These are phyloP conservation scores for Ceratocystis papillata DNA, from an alignment of 2,329 filamentous ascomycete genomes.

Conservation along the genomic window DNA sequence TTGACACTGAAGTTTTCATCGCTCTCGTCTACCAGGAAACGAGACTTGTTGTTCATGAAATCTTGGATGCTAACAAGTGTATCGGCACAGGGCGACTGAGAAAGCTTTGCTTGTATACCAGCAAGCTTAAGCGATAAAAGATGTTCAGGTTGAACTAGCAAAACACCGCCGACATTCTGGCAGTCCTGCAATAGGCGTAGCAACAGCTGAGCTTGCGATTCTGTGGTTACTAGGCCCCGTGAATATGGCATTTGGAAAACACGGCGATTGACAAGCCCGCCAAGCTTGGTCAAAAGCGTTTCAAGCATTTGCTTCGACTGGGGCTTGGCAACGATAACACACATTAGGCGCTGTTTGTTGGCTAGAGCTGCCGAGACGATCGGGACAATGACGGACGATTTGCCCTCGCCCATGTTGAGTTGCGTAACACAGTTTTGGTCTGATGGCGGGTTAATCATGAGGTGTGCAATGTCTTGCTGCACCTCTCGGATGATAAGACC, in stretches of 20 bases:
- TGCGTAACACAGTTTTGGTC: slow-evolving; percentile 47
- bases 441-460: slow-evolving; percentile 41
- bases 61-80: slow-evolving; percentile 35
- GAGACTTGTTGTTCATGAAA: slow-evolving; percentile 36
- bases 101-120: slow-evolving; percentile 38
- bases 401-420: slow-evolving; percentile 62
- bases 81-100: neutral
- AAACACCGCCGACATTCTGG: slow-evolving; percentile 40
- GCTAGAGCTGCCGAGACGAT: slow-evolving; percentile 48
- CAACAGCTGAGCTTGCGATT: slow-evolving; percentile 31
- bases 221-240: slow-evolving; percentile 31
- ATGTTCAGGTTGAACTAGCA: slow-evolving; percentile 54
- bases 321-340: slow-evolving; percentile 51
- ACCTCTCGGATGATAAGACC: slow-evolving; percentile 49
- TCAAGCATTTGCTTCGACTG: slow-evolving; percentile 51
- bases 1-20: slow-evolving; percentile 52
- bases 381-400: slow-evolving; percentile 58
- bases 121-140: slow-evolving; percentile 53
- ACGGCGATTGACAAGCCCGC: slow-evolving; percentile 44
- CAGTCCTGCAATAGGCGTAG: slow-evolving; percentile 37
- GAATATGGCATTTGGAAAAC: slow-evolving; percentile 52
- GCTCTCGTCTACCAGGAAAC: slow-evolving; percentile 54
- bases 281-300: slow-evolving; percentile 44
- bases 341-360: slow-evolving; percentile 40
- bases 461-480: slow-evolving; percentile 46